A percentile compares a stretch with the other conserved stretches of the same genome.
Conservation (phyloP, 2,329 filamentous ascomycete species). For the Xylariaceae sp. region DNA sequence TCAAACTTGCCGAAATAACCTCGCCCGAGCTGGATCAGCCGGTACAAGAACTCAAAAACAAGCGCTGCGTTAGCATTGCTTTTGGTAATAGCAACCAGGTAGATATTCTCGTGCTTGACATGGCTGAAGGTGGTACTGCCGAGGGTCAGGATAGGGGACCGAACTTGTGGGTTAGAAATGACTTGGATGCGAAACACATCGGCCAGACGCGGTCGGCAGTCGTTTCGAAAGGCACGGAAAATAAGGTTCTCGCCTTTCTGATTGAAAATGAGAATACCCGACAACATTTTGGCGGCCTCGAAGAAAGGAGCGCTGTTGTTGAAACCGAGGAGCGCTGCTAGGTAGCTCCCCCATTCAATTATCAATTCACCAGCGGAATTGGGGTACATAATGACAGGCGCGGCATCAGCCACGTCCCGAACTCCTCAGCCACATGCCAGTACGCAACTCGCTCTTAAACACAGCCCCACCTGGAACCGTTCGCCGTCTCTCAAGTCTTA, state of each 20-base stretch:
- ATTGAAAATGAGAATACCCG: slow-evolving; percentile 96
- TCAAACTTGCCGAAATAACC: slow-evolving; percentile 99
- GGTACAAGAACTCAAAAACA: slow-evolving; percentile 96
- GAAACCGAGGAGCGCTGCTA: too few relatives aligned
- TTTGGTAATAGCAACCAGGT: slow-evolving; percentile 94
- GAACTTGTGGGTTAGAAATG: slow-evolving; percentile 96
- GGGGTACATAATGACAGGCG: too few relatives aligned
- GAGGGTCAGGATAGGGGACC: slow-evolving; percentile 93
- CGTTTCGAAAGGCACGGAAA: slow-evolving; percentile 97
- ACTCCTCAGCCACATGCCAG: neutral
- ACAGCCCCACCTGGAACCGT: too few relatives aligned
- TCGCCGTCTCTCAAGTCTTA: too few relatives aligned
- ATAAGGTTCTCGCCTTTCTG: slow-evolving; percentile 99
- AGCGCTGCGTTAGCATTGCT: slow-evolving; percentile 98
- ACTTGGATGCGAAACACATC: slow-evolving; percentile 99
- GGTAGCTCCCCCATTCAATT: too few relatives aligned
- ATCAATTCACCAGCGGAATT: too few relatives aligned
- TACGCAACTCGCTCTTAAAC: neutral
- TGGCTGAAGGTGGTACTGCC: slow-evolving; percentile 98
- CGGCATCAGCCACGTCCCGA: neutral
- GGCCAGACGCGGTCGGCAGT: slow-evolving; percentile 93
- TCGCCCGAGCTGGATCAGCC: slow-evolving; percentile 82
- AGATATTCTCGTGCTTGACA: slow-evolving; percentile 99
- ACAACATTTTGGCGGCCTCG: slow-evolving; percentile 67
- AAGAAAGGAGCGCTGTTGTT: too few relatives aligned